Percentiles rank a stretch among this genome's conserved stretches.
phyloP scores from a whole-genome alignment of 1,139 yeast genomes.

The Lodderomyces oxycetoniae region DNA sequence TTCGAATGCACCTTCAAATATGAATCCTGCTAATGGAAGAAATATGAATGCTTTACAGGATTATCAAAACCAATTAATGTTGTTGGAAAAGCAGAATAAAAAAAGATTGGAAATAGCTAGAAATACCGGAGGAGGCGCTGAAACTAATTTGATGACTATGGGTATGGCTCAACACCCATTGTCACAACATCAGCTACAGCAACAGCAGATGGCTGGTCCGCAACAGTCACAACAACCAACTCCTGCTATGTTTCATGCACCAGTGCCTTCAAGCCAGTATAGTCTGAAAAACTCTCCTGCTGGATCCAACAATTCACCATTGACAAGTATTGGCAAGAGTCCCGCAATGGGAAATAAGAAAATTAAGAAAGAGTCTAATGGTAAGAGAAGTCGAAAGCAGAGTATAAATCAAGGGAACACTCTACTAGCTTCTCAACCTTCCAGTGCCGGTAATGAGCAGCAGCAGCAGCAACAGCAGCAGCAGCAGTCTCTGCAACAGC shows the following conservation, averaged over 20 bases:
- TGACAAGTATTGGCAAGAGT: constrained; percentile 33
- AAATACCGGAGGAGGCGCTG: constrained; percentile 17
- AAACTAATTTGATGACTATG: constrained; percentile 6
- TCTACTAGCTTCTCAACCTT: constrained; percentile 10
- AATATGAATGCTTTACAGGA: constrained; percentile 55
- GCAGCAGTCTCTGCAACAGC: constrained; percentile 3
- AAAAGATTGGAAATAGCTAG: constrained; percentile 53
- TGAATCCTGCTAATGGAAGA: constrained; percentile 9
- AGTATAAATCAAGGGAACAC: constrained; percentile 17
- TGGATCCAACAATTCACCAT: constrained; percentile 28
- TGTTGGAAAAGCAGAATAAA: constrained; percentile 68
- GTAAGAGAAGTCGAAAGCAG: constrained; percentile 34
- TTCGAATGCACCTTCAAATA: constrained; percentile 3
- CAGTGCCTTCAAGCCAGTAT: constrained; percentile 13
- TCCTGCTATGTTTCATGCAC: constrained; percentile 11
- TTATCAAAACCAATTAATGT: constrained; percentile 71
- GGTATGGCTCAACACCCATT: constrained; percentile 12
- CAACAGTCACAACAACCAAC: constrained; percentile 16
- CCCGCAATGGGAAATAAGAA: constrained; percentile 25
- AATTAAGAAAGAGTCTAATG: constrained; percentile 27
- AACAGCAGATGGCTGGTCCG: constrained; percentile 12
- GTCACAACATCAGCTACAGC: constrained; percentile 14
- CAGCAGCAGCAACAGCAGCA: constrained; percentile 13
- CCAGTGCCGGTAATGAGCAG: constrained; percentile 15
- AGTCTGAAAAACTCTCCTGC: constrained; percentile 26